Evolutionary conservation across 2,329 filamentous ascomycete genomes (phyloP).

Genomic region (Cladorrhinum sp.): DNA sequence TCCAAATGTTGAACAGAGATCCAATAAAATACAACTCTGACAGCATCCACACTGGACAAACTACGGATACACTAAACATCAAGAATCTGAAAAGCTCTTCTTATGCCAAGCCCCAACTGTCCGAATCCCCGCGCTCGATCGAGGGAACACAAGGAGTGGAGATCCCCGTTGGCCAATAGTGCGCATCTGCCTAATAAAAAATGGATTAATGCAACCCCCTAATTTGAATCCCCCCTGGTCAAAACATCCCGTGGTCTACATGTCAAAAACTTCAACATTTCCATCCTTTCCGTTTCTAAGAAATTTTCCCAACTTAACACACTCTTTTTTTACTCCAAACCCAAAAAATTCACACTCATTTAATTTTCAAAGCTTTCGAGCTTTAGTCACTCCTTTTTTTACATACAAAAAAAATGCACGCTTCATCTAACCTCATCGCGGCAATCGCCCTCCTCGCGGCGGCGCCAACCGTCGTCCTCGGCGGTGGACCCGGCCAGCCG

Average conservation of each 20-base stretch:
- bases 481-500: not conserved
- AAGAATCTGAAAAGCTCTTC: no score
- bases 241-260: not conserved
- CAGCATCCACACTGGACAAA: no score
- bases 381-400: constrained; percentile 1
- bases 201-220: not conserved
- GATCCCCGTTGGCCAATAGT: no score
- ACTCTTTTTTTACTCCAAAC: not conserved
- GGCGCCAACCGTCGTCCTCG: not conserved
- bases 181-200: constrained; percentile 18
- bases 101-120: no score
- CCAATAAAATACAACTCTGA: no score
- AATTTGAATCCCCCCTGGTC: no score
- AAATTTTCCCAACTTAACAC: no score
- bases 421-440: not conserved
- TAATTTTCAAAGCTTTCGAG: not conserved
- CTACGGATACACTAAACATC: no score
- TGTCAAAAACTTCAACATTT: not conserved
- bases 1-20: no score
- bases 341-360: not conserved
- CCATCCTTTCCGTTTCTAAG: not conserved
- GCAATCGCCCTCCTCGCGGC: not conserved
- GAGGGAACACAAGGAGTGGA: no score
- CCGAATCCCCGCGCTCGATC: no score
- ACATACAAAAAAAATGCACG: not conserved